phyloP scores from a whole-genome alignment of 2,329 filamentous ascomycete genomes.

The Fusarium floridanum region DNA sequence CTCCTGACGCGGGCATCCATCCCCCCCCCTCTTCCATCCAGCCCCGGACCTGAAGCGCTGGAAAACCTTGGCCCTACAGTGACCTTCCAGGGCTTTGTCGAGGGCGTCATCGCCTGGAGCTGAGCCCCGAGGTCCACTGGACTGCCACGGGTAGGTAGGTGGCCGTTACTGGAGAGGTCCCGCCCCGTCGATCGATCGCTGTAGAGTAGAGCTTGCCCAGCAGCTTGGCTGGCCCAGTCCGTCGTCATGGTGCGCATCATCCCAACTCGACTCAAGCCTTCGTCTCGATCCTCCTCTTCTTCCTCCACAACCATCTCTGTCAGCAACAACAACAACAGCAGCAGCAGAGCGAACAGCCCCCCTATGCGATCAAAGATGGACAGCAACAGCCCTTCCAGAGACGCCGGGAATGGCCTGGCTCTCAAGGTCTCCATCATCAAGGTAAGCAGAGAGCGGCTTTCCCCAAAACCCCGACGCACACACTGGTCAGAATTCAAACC shows the following conservation, averaged over 20 bases:
- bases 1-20: too few relatives aligned
- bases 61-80: slow-evolving; percentile 11
- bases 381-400: slow-evolving; percentile 52
- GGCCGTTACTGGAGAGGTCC: slow-evolving; percentile 1
- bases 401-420: slow-evolving; percentile 58
- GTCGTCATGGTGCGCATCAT: slow-evolving; percentile 69
- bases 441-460: slow-evolving; percentile 49
- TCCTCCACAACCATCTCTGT: slow-evolving; percentile 45
- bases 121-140: slow-evolving; percentile 17
- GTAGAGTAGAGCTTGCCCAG: slow-evolving; percentile 1
- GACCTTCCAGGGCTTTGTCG: slow-evolving; percentile 5
- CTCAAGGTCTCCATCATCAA: slow-evolving; percentile 67
- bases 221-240: slow-evolving; percentile 25
- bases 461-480: background rate
- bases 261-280: slow-evolving; percentile 65
- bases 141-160: background rate
- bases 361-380: slow-evolving; percentile 65
- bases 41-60: background rate
- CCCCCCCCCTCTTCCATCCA: background rate
- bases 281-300: slow-evolving; percentile 54
- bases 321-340: slow-evolving; percentile 51
- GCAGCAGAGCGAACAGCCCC: slow-evolving; percentile 62
- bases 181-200: slow-evolving; percentile 39
- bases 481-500: background rate
- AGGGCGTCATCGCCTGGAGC: slow-evolving; percentile 32